These are phyloP conservation scores for Kwoniella sp. DNA, from an alignment of 768 basidiomycete genomes.

Conservation along the genomic window DNA sequence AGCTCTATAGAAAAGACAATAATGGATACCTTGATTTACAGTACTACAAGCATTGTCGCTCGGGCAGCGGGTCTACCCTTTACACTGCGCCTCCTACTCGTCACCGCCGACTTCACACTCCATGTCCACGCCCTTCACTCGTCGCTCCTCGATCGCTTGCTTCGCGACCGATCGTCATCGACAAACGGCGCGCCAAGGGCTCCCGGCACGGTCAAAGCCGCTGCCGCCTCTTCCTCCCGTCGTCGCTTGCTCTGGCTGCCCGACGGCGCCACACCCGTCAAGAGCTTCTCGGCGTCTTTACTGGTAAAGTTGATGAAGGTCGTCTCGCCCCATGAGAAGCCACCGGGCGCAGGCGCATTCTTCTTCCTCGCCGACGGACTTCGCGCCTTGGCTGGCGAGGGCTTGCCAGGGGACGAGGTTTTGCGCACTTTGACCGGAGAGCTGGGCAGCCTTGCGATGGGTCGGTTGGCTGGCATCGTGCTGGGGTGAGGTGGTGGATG, in stretches of 20 bases:
- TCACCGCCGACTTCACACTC: neutral
- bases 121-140: slow-evolving; percentile 4
- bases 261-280: slow-evolving; percentile 48
- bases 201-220: neutral
- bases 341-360: slow-evolving; percentile 11
- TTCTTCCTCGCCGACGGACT: slow-evolving; percentile 28
- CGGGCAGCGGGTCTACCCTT: neutral
- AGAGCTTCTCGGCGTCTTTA: slow-evolving; percentile 46
- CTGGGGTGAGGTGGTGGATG: slow-evolving; percentile 41
- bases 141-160: slow-evolving; percentile 15
- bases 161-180: neutral
- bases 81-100: no score
- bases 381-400: slow-evolving; percentile 26
- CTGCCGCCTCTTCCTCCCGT: slow-evolving; percentile 30
- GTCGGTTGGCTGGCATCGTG: slow-evolving; percentile 9
- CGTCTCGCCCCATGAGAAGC: slow-evolving; percentile 38
- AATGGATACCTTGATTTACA: no score
- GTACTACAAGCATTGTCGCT: neutral
- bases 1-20: no score
- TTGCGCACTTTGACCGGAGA: slow-evolving; percentile 18
- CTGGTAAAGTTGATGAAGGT: slow-evolving; percentile 51
- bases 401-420: slow-evolving; percentile 13
- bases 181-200: neutral
- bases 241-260: slow-evolving; percentile 41
- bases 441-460: slow-evolving; percentile 31